Percentiles rank a stretch among this genome's conserved stretches.
Evolutionary conservation across 371 early-diverging fungal genomes (phyloP).

Genomic region (Apophysomyces sp.): DNA sequence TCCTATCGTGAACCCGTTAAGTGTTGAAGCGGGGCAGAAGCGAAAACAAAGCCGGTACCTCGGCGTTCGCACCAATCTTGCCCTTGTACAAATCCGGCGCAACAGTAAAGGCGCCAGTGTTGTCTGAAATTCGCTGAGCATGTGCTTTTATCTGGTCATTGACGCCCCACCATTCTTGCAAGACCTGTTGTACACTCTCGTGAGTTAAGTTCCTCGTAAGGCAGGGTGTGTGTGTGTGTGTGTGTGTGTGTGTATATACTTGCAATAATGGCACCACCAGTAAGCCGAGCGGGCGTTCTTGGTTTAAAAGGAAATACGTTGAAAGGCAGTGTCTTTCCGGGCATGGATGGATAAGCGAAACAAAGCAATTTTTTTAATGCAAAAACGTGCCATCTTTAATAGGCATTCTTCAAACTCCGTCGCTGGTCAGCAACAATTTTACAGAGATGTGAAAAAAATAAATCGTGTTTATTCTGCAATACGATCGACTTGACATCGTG

Average conservation of each 20-base stretch:
- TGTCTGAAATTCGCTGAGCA: constrained; percentile 51
- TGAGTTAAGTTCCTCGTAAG: too few species aligned
- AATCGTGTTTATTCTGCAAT: background rate
- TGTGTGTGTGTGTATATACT: background rate
- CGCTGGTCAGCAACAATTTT: too few species aligned
- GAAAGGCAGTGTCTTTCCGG: constrained; percentile 18
- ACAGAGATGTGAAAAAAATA: too few species aligned
- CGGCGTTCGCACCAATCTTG: constrained; percentile 47
- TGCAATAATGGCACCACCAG: constrained; percentile 36
- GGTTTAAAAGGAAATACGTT: constrained; percentile 27
- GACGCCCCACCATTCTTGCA: constrained; percentile 54
- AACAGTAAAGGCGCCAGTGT: constrained; percentile 42
- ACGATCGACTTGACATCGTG: constrained; percentile 15
- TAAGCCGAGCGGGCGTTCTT: constrained; percentile 13
- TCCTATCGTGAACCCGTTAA: constrained; percentile 25
- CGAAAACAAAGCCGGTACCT: constrained; percentile 22
- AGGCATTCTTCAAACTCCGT: too few species aligned
- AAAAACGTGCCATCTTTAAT: background rate
- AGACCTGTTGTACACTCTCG: constrained; percentile 13
- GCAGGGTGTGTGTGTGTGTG: too few species aligned
- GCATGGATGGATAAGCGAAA: background rate
- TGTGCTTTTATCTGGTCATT: constrained; percentile 48
- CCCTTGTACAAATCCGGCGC: constrained; percentile 60
- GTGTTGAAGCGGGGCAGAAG: background rate
- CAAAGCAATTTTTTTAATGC: background rate